phyloP scores from a whole-genome alignment of 495 filamentous ascomycete species.

The Penicillium bovifimosum region DNA sequence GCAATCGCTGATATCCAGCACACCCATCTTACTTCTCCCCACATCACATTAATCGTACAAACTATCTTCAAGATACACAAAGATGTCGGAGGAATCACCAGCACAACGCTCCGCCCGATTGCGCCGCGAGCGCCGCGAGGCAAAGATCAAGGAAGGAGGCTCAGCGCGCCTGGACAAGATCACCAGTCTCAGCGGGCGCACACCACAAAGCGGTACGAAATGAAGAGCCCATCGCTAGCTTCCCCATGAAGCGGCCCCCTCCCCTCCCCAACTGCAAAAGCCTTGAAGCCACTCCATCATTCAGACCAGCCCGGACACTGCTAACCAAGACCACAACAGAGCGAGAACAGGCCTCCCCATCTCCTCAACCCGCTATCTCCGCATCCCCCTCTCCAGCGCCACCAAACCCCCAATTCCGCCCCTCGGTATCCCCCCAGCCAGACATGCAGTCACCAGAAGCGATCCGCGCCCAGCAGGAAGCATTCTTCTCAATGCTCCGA shows the following conservation, averaged over 20 bases:
- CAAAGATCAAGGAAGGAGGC: conserved; percentile 81
- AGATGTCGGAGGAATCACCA: conserved; percentile 46
- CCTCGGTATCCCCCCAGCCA: conserved; percentile 15
- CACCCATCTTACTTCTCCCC: neutral
- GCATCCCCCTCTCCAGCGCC: conserved; percentile 31
- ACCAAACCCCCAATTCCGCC: conserved; percentile 19
- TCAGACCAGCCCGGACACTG: neutral
- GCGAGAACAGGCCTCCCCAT: conserved; percentile 29
- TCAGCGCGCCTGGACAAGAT: conserved; percentile 78
- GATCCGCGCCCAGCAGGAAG: conserved; percentile 40
- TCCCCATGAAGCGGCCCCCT: neutral
- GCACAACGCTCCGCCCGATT: conserved; percentile 69
- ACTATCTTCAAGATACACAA: conserved; percentile 1
- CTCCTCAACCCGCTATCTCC: conserved; percentile 23
- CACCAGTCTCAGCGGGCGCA: conserved; percentile 66
- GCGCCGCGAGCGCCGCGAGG: conserved; percentile 84
- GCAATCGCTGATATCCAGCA: neutral
- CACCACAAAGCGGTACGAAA: conserved; percentile 39
- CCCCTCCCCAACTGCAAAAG: neutral
- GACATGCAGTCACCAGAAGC: conserved; percentile 15
- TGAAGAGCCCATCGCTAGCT: neutral
- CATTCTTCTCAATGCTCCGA: conserved; percentile 41
- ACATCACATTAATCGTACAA: neutral
- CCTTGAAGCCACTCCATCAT: neutral
- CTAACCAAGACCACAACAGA: conserved; percentile 23